These are phyloP conservation scores for Onygenales sp. DNA, from an alignment of 2,329 filamentous ascomycete genomes.

Conservation along the genomic window DNA sequence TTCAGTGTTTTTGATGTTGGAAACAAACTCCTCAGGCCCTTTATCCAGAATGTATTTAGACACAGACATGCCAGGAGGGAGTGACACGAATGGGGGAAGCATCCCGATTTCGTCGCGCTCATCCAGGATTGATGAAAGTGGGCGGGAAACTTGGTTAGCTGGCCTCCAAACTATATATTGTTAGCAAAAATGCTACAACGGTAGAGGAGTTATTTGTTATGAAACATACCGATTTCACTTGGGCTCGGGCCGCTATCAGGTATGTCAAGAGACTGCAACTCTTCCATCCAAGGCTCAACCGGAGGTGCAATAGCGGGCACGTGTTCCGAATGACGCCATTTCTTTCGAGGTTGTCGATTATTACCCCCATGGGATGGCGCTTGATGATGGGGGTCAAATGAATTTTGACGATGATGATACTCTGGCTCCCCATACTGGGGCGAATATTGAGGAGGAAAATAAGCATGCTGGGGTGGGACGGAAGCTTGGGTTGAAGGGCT, in stretches of 20 bases:
- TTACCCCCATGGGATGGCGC: neutral
- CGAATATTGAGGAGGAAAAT: constrained; percentile 7
- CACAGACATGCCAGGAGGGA: constrained; percentile 32
- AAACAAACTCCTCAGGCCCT: constrained; percentile 34
- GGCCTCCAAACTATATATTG: constrained; percentile 13
- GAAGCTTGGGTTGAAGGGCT: constrained; percentile 6
- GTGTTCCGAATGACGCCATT: constrained; percentile 7
- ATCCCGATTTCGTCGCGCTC: constrained; percentile 18
- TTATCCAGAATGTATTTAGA: constrained; percentile 41
- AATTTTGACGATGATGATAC: constrained; percentile 2
- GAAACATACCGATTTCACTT: constrained; percentile 11
- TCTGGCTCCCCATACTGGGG: neutral
- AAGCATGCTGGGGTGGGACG: constrained; percentile 8
- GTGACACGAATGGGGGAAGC: constrained; percentile 12
- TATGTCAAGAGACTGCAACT: constrained; percentile 9
- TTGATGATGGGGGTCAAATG: constrained; percentile 2
- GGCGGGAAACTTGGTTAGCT: constrained; percentile 15
- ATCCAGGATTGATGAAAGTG: constrained; percentile 18
- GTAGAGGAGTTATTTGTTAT: neutral
- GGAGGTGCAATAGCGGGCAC: constrained; percentile 4
- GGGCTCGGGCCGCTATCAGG: constrained; percentile 6
- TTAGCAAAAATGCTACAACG: constrained; percentile 5
- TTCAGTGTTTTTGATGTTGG: constrained; percentile 41
- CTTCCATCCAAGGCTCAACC: constrained; percentile 14
- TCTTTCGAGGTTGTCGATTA: constrained; percentile 2